Conservation (phyloP, 176 grass and related monocot species). For the Hordeum vulgare region MorexV3_pseudomolecules_assembly NC_058523.1:464200255-464200754, state of each 20-base stretch:
- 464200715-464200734: conserved; percentile 41
- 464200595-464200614: conserved; percentile 56
- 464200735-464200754: conserved; percentile 37
- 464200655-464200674: conserved; percentile 20
- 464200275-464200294: conserved; percentile 5
- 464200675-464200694: conserved; percentile 17
- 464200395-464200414: background rate
- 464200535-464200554: conserved; percentile 31
- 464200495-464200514: conserved; percentile 11
- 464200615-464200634: conserved; percentile 56
- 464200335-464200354: background rate
- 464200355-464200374: background rate
- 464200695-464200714: conserved; percentile 9
- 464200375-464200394: conserved; percentile 18
- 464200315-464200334: background rate
- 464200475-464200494: conserved; percentile 44
- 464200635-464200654: conserved; percentile 58
- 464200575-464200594: conserved; percentile 19
- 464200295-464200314: background rate
- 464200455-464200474: conserved; percentile 52
- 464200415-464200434: background rate
- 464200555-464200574: conserved; percentile 37
- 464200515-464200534: conserved; percentile 12
- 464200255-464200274: background rate
- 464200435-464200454: conserved; percentile 69